Base-by-base conservation (phyloP, 78 protist species). In the Mastigamoeba balamuthi region DNA sequence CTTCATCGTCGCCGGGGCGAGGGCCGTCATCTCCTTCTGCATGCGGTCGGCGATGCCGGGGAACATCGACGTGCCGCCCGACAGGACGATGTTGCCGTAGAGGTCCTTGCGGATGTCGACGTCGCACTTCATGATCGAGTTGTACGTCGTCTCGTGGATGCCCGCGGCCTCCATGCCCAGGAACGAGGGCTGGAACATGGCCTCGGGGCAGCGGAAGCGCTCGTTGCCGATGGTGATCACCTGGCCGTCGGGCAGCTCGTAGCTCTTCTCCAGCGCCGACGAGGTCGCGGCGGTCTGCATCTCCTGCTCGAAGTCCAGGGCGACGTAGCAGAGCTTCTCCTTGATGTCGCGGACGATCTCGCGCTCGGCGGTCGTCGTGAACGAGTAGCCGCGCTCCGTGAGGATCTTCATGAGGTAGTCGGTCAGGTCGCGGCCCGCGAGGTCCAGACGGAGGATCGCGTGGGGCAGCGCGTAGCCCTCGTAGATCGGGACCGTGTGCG, bases 401-500 rank as follows among this genome's bases (percentile, higher is more conserved):
- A 95, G 89, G 66, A 93, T 77, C 90, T 85, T 91, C 76, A 72
- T 63, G 84, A 93, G 67, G 82, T 82, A 83, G 73, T 90, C 94
- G 10, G 99, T 94, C 29, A 94, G 75, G 36, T 91, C 97, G 53
- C 88, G 80, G 9, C 97, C 99, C 33, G 93, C 98, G 6, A 93
- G 44, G 68, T 93, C 94, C 30, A 93, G 76, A 28, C 95, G 94
- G 7, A 65, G 69, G 69, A 95, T 83, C 64, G 90, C 87, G 74
- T 91, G 85, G 78, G 81, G 91, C 96, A 7, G 90, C 67, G 77
- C 89, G 92, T 6, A 96, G 38, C 30, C 82, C 94, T 67, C 98
- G 98, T 40, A 90, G 97, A 28, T 98, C 99, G 42, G 95, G 85
- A 79, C 94, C 98, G 73, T 95, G 42, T 29, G 95, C 99, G 44